Evolutionary conservation across 2,329 filamentous ascomycete genomes (phyloP).

Genomic region (Aspergillus ruber): DNA sequence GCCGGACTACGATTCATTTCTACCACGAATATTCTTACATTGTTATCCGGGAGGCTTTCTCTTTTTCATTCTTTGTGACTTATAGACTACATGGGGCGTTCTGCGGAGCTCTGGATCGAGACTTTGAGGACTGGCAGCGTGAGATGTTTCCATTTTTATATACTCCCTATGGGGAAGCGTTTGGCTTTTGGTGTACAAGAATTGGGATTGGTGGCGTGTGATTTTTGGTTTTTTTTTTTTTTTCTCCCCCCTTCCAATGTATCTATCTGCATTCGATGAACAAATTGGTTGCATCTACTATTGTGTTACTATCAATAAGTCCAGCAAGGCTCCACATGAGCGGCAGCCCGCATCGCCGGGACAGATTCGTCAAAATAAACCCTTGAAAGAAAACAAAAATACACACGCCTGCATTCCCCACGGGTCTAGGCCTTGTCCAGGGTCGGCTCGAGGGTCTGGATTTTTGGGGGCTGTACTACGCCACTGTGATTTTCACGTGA

Average conservation of each 20-base stretch:
- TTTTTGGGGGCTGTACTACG: conserved; percentile 12
- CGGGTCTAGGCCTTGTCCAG: neutral
- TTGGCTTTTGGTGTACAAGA: neutral
- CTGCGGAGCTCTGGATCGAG: neutral
- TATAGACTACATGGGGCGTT: conserved; percentile 4
- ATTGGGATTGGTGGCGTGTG: neutral
- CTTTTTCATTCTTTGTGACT: conserved; percentile 8
- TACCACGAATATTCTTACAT: conserved; percentile 13
- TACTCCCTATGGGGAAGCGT: neutral
- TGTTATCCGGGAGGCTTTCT: conserved; percentile 5
- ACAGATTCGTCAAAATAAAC: neutral
- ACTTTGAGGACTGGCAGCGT: neutral
- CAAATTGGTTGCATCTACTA: neutral
- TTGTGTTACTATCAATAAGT: neutral
- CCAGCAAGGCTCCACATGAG: too few species aligned
- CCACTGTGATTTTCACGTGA: conserved; percentile 8
- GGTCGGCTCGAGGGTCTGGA: conserved; percentile 15
- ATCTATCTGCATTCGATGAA: neutral
- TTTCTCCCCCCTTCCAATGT: neutral
- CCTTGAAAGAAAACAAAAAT: neutral
- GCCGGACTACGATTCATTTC: neutral
- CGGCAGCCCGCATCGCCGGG: neutral
- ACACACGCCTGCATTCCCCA: neutral
- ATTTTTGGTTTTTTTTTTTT: conserved; percentile 1
- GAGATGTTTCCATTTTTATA: neutral